Evolutionary conservation across 1,139 yeast species (phyloP).

Genomic region (Protomyces arabidopsidicola): DNA sequence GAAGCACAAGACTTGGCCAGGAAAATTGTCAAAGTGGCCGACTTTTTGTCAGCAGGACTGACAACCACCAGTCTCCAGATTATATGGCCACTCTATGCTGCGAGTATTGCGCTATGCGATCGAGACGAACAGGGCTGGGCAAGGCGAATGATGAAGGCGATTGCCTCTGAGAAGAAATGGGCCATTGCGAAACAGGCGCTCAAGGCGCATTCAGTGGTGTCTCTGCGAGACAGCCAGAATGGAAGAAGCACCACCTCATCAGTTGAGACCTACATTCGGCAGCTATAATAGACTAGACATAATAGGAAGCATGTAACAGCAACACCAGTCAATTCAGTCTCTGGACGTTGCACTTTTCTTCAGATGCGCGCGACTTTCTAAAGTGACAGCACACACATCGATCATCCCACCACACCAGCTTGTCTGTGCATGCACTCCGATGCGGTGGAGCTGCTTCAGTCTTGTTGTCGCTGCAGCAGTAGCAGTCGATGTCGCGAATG

Average conservation of each 20-base stretch:
- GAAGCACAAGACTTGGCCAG: conserved; percentile 4
- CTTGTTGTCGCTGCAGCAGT: neutral
- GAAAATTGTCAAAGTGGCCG: conserved; percentile 4
- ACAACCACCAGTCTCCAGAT: conserved; percentile 9
- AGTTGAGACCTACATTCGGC: no score
- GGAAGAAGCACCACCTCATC: neutral
- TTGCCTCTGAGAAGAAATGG: conserved; percentile 13
- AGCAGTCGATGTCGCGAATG: neutral
- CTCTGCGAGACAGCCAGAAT: neutral
- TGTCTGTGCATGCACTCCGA: neutral
- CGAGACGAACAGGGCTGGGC: conserved; percentile 3
- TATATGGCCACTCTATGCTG: conserved; percentile 14
- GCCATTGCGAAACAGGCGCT: conserved; percentile 10
- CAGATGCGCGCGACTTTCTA: no score
- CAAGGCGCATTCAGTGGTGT: neutral
- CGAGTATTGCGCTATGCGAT: conserved; percentile 1
- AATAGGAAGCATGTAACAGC: no score
- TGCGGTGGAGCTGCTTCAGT: neutral
- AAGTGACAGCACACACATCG: no score
- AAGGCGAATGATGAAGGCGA: neutral
- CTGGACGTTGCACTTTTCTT: no score
- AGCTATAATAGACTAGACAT: no score
- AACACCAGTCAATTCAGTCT: no score
- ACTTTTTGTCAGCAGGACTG: neutral
- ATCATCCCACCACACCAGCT: no score